phyloP scores from a whole-genome alignment of 805 yeast species.

The Ogataea glucozyma region DNA sequence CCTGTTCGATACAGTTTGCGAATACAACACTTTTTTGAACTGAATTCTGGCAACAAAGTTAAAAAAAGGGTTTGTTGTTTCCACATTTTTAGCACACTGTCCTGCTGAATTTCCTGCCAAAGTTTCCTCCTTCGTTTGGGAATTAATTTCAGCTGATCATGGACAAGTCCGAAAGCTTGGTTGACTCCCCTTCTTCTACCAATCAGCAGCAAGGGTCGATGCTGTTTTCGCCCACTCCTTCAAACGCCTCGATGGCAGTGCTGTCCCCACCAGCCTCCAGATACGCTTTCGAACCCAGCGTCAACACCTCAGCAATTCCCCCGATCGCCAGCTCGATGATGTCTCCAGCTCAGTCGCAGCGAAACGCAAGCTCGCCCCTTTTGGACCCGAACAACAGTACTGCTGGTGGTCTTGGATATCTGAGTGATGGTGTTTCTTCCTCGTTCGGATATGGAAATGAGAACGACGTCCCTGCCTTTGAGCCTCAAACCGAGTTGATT shows the following conservation, averaged over 20 bases:
- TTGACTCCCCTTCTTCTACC: conserved; percentile 17
- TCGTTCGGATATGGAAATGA: conserved; percentile 20
- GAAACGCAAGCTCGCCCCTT: conserved; percentile 21
- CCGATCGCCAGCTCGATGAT: conserved; percentile 24
- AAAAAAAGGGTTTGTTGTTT: neutral
- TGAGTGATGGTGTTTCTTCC: conserved; percentile 20
- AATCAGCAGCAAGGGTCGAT: conserved; percentile 18
- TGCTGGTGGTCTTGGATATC: conserved; percentile 14
- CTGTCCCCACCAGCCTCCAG: conserved; percentile 43
- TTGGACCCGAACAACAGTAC: conserved; percentile 16
- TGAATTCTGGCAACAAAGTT: neutral
- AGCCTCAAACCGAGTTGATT: conserved; percentile 31
- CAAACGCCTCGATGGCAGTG: conserved; percentile 38
- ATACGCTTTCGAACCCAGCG: conserved; percentile 35
- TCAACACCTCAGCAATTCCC: conserved; percentile 26
- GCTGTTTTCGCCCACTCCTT: conserved; percentile 26
- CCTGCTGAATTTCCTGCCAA: too few relatives aligned
- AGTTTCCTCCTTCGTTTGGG: neutral
- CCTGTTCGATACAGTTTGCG: too few relatives aligned
- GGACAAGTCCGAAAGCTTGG: conserved; percentile 18
- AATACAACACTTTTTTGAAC: neutral
- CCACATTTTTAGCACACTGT: too few relatives aligned
- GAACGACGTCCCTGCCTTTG: conserved; percentile 36
- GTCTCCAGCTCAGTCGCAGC: conserved; percentile 19
- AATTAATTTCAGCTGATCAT: neutral